A percentile compares a stretch with the other conserved stretches of the same genome.
phyloP scores from a whole-genome alignment of 2,329 filamentous ascomycete species.

The Cercospora zeina region DNA sequence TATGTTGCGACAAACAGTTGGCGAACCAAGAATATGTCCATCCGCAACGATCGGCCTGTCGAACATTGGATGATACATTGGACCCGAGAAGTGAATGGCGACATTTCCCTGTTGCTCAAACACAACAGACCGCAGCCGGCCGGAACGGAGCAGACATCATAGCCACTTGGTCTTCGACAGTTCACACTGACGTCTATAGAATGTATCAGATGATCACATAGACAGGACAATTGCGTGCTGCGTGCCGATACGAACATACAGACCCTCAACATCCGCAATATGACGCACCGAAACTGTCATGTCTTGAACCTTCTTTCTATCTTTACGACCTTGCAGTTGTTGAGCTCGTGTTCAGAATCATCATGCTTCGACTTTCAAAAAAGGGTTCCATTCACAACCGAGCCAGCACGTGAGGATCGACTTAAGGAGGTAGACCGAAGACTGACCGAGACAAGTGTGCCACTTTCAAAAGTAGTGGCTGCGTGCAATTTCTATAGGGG shows the following conservation, averaged over 20 bases:
- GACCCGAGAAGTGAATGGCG: background rate
- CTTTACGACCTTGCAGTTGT: background rate
- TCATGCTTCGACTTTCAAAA: background rate
- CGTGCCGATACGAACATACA: background rate
- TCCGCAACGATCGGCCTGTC: background rate
- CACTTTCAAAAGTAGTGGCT: background rate
- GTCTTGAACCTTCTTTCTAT: slow-evolving; percentile 3
- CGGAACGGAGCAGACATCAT: background rate
- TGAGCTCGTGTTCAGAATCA: background rate
- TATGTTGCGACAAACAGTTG: background rate
- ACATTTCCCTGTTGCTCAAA: too few species aligned
- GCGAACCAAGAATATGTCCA: background rate
- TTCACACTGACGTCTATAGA: background rate
- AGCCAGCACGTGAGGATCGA: background rate
- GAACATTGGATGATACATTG: background rate
- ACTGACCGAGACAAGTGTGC: background rate
- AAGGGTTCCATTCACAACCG: background rate
- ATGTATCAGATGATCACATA: background rate
- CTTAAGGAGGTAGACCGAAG: too few species aligned
- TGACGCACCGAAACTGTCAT: background rate
- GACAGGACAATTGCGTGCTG: background rate
- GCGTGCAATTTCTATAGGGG: background rate
- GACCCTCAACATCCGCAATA: background rate
- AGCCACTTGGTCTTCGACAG: background rate
- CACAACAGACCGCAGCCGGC: too few species aligned